phyloP scores from a whole-genome alignment of 2,329 filamentous ascomycete genomes.

The Sporothrix euskadiensis region DNA sequence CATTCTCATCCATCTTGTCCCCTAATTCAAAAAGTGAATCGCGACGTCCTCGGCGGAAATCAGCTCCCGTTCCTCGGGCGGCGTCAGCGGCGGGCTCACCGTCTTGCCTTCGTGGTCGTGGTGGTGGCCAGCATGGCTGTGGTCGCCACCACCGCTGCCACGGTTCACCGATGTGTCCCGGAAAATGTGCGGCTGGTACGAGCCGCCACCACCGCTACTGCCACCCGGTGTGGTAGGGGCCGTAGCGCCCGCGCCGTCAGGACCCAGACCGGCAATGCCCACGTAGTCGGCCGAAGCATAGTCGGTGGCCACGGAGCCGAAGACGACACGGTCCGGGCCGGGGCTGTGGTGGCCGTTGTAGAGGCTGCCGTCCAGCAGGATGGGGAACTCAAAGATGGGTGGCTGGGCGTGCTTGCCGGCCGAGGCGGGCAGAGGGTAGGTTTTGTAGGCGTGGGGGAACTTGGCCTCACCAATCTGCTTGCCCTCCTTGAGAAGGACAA shows the following conservation, averaged over 20 bases:
- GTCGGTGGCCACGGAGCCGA: constrained; percentile 31
- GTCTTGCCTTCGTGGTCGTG: neutral
- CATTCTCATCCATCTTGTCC: neutral
- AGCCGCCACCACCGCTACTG: neutral
- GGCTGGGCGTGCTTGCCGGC: constrained; percentile 21
- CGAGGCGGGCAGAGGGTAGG: constrained; percentile 18
- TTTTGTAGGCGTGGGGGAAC: constrained; percentile 29
- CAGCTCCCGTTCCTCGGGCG: constrained; percentile 23
- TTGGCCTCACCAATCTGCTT: constrained; percentile 28
- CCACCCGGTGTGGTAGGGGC: neutral
- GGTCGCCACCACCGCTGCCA: neutral
- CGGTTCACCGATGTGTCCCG: constrained; percentile 28
- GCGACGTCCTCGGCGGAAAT: constrained; percentile 16
- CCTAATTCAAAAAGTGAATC: constrained; percentile 22
- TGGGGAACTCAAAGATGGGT: constrained; percentile 32
- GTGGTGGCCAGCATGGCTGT: neutral
- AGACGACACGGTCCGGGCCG: constrained; percentile 30
- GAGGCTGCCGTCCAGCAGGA: constrained; percentile 22
- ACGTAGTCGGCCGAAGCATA: constrained; percentile 30
- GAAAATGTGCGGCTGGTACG: constrained; percentile 4
- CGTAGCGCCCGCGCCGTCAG: neutral
- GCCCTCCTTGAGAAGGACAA: constrained; percentile 27
- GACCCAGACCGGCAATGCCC: constrained; percentile 16
- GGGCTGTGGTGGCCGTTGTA: constrained; percentile 26
- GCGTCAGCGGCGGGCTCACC: neutral